phyloP scores from a whole-genome alignment of 176 grass and related monocot species.

The Oryza glumipatula region DNA sequence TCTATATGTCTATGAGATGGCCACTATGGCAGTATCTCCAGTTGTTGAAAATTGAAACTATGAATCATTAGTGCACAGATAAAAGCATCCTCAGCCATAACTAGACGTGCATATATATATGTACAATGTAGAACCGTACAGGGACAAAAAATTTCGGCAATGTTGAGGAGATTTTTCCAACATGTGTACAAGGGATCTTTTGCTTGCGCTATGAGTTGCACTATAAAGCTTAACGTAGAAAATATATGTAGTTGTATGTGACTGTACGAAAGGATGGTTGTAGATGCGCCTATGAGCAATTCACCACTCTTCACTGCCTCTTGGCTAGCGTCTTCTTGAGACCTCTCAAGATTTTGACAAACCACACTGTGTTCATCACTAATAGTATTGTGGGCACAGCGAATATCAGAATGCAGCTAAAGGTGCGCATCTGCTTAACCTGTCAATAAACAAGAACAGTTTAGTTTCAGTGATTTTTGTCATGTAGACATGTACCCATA shows the following conservation, averaged over 20 bases:
- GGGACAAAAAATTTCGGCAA: conserved; percentile 6
- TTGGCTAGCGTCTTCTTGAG: conserved; percentile 88
- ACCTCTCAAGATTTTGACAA: conserved; percentile 94
- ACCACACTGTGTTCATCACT: conserved; percentile 88
- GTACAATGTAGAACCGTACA: conserved; percentile 47
- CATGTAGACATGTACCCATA: neutral
- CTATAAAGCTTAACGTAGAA: conserved; percentile 29
- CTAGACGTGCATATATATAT: conserved; percentile 25
- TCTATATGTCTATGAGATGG: conserved; percentile 14
- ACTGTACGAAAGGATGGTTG: conserved; percentile 31
- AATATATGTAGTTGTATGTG: conserved; percentile 31
- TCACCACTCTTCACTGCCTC: conserved; percentile 69
- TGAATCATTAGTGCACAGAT: conserved; percentile 31
- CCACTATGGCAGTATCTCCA: conserved; percentile 5
- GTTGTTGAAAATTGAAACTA: neutral
- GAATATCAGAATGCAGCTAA: conserved; percentile 69
- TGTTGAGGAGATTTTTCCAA: conserved; percentile 27
- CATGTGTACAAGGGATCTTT: conserved; percentile 45
- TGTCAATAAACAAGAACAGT: conserved; percentile 46
- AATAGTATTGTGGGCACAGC: conserved; percentile 76
- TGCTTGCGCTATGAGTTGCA: conserved; percentile 29
- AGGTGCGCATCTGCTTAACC: conserved; percentile 69
- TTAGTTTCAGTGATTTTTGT: conserved; percentile 31
- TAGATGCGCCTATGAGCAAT: conserved; percentile 25
- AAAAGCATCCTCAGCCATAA: conserved; percentile 35